Percentiles rank a stretch among this genome's conserved stretches.
Conservation (phyloP, 495 filamentous ascomycete species). For the Penicillium ucsense region DNA sequence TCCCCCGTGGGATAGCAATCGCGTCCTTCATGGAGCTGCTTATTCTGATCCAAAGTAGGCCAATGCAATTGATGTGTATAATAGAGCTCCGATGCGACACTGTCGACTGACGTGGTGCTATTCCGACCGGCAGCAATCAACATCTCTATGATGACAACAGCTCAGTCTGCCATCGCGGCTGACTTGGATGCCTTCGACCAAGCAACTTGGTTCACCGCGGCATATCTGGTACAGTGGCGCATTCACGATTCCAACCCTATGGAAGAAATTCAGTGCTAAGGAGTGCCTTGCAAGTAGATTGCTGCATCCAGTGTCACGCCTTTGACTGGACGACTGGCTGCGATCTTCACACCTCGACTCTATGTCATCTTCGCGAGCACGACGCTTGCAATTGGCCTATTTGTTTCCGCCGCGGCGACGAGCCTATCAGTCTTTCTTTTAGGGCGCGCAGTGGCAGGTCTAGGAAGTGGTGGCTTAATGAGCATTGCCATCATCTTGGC, state of each 20-base stretch:
- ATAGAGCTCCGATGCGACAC: no score
- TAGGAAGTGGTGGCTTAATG: slow-evolving; percentile 58
- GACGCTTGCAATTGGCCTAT: slow-evolving; percentile 49
- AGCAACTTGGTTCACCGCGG: slow-evolving; percentile 66
- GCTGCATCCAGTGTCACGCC: slow-evolving; percentile 58
- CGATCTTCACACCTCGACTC: slow-evolving; percentile 54
- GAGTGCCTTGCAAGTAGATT: slow-evolving; percentile 32
- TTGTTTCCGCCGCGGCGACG: slow-evolving; percentile 49
- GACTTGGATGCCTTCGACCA: slow-evolving; percentile 63
- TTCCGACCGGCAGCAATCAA: slow-evolving; percentile 44
- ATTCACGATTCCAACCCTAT: no score
- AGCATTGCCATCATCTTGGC: slow-evolving; percentile 59
- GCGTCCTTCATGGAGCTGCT: slow-evolving; percentile 12
- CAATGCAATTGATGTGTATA: no score
- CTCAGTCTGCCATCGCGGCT: slow-evolving; percentile 59
- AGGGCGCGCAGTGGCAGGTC: slow-evolving; percentile 53
- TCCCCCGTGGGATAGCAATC: slow-evolving; percentile 6
- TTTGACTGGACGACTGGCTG: slow-evolving; percentile 53
- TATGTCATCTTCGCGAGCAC: slow-evolving; percentile 48
- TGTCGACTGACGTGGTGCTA: no score
- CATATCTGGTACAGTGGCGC: slow-evolving; percentile 42
- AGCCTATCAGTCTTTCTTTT: slow-evolving; percentile 52
- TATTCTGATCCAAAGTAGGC: slow-evolving; percentile 19
- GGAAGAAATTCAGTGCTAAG: no score
- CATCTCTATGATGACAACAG: slow-evolving; percentile 68